Base-by-base conservation (phyloP, 345 rosid species). In the Trapa incisa region DNA sequence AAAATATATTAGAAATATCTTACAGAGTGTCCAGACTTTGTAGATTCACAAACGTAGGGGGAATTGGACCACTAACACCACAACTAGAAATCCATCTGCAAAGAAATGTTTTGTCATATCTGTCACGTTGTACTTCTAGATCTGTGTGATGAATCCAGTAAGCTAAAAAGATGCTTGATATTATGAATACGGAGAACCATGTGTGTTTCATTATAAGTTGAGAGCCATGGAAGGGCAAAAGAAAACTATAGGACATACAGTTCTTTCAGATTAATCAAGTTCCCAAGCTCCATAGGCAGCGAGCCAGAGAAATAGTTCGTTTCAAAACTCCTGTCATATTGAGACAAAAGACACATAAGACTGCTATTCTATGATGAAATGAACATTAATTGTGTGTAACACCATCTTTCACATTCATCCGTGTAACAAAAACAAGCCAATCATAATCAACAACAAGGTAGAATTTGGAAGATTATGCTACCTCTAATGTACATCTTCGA, bases 281-380 rank as follows among this genome's bases (percentile, higher is more conserved):
- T 80, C 17, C 92, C 96, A 72, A 91, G 82, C 78, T 79, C 85
- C 43, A 75, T 39, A 11, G 91, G 97, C 58, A 88, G 75, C 70
- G 83, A 42, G 73, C 97, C 96, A 5, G 86, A 79, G 71, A 88
- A 88, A 70, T 85, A 84, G 76, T 88, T 91, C 37, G 83, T 48
- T 61, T 74, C 78, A 53, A 88, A 37, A 11, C 67, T 52, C 37
- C 97, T 88, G 71, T 71, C 57, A 69, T 33, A 68, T 65, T 65
- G 39, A 68, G 29, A 22, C 5, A 6, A 1, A 45, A 39, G 22
- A 22, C 29, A 37, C 22, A 45, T 37, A 36, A 6, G 22, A 39
- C 36, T 56, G 16, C 3, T 5, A 38, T 37, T n/a, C 47, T 47
- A 68, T 13, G 37, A 17, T 17, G 45, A 0, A 1, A 56, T 45